Base-by-base conservation (phyloP, 306 rosid species). In the Casuarina glauca region DNA sequence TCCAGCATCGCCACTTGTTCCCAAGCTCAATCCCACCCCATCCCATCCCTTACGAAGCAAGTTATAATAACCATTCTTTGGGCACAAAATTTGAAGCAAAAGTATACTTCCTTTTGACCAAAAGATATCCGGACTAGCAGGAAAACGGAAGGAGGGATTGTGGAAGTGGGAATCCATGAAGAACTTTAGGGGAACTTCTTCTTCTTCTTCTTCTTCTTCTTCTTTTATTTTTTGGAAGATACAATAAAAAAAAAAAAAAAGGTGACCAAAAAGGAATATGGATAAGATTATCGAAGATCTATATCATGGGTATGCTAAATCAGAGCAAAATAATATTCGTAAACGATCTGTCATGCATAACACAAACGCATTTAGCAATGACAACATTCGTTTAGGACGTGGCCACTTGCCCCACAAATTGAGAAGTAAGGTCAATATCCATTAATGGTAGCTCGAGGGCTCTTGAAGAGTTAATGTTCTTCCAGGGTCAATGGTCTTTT, bases 381-480 rank as follows among this genome's bases (percentile, higher is more conserved):
- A 61, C 70, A 67, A 64, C 61, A 81, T 16, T 66, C 78, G 60
- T 62, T 71, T 42, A 76, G 76, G 79, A 80, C 64, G 78, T 82
- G 84, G 72, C 81, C 83, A 66, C 76, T 71, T 41, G 75, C 69
- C 64, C 70, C 43, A 6, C 63, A 76, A 78, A 76, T 51, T 64
- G 36, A 79, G 73, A 61, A 71, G 70, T 49, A 61, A 80, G 88
- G 81, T 80, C 83, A 75, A 77, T 82, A 80, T 75, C 77, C 79
- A 50, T 76, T 74, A 78, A 70, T 70, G 85, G 87, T 66, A 76
- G 73, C 49, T 52, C 46, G 55, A 19, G 74, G 72, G 54, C 75
- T 60, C 61, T 49, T 67, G 26, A 66, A 84, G 60, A 74, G 68
- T 73, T 26, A 26, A 76, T 46, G 52, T 69, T 35, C 36, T 45